Evolutionary conservation across 768 basidiomycete genomes (phyloP), one percentile per base, ranked within the genome.

Genomic region (Mycena vulgaris): DNA sequence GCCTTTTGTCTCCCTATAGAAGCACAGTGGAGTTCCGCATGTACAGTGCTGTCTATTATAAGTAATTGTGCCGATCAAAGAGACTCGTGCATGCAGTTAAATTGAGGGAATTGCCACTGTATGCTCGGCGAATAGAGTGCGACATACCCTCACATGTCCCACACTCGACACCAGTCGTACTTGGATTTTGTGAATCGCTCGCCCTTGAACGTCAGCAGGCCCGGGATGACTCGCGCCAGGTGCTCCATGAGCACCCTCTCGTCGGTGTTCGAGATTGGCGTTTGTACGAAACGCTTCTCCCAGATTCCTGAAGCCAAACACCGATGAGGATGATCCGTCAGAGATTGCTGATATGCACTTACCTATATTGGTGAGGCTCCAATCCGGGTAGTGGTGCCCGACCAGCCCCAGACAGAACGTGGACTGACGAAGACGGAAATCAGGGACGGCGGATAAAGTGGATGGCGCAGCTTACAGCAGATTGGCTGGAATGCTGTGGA

Each of bases 201-300:
- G 2, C 64, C 64, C n/a, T 52, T 66, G 48, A 70, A 70, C 28
- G 51, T 70, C 53, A 27, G 45, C 5, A 70, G 0, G n/a, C n/a
- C n/a, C n/a, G n/a, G n/a, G n/a, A n/a, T n/a, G n/a, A n/a, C n/a
- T n/a, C n/a, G n/a, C n/a, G n/a, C n/a, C 1, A 70, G n/a, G 16
- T 70, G 69, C 31, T 70, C 59, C 69, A 70, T 70, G 19, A 70
- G 5, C 25, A 21, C 14, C 53, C 2, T 13, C 59, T 70, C 69
- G 1, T 66, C 69, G 23, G 9, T 0, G 0, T 10, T 45, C 28
- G 60, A 33, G 23, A 56, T 17, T 0, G 42, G 14, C 17, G 69
- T 48, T 23, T 66, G 64, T 23, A 30, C 42, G 53, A 70, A 70
- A 5, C 69, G 59, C n/a, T 57, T 61, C 39, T 66, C 69, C 69